Base-by-base conservation (phyloP, 192 early-diverging fungal species). In the Glomus cerebriforme region DNA sequence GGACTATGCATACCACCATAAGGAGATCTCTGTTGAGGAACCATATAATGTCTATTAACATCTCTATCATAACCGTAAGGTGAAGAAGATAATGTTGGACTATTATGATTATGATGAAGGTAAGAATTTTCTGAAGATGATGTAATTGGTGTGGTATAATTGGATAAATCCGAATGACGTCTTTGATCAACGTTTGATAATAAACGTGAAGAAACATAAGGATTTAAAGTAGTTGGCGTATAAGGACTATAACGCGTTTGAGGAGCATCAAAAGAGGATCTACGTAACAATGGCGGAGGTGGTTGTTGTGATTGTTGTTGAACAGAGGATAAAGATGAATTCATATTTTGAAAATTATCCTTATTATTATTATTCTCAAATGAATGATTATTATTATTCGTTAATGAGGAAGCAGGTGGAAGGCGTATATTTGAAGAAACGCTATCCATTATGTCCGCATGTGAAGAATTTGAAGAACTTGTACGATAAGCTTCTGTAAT, bases 121-220 rank as follows among this genome's bases (percentile, higher is more conserved):
- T 37, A 37, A 35, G 66, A 68, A 39, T 32, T 31, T 6, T 68
- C 34, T 39, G 31, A n/a, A 54, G 39, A 43, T 12, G 70, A 7
- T 47, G 37, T 9, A 39, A 39, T 10, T 43, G 39, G 12, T 43
- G 70, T 7, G 26, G n/a, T 32, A 7, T 45, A 73, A 49, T 29
- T 47, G 3, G 43, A 32, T 54, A 58, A 76, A 63, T 76, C 74
- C 9, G 74, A 76, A 43, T 76, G 15, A 63, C 74, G 74, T 26
- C 74, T 76, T 43, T 76, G 59, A 22, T 63, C 54, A 32, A 70
- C 6, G 9, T 26, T 22, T 29, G 58, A 39, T 29, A 49, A 49
- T 10, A 35, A n/a, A 35, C 45, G 54, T 34, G 24, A 24, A 37
- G 58, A 15, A n/a, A 54, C 15, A n/a, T 76, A 76, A 37, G 31